A percentile compares a stretch with the other conserved stretches of the same genome.
Evolutionary conservation across 2,329 filamentous ascomycete genomes (phyloP).

Genomic region (Monosporascus sp.): DNA sequence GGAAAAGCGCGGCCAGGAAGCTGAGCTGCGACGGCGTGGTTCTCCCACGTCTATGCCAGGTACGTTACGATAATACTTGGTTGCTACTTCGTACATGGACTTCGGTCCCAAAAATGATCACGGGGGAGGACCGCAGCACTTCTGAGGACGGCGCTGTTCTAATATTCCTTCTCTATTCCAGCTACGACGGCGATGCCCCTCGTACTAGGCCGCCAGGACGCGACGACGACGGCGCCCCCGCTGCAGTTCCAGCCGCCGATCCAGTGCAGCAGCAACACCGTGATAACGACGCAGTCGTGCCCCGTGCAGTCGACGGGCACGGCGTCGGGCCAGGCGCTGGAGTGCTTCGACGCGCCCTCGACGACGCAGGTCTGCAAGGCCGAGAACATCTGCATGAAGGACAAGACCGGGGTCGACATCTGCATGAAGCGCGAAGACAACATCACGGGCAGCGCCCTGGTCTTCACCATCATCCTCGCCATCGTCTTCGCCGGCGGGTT

Average conservation of each 20-base stretch:
- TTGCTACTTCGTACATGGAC: background rate
- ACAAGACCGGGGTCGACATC: conserved; percentile 31
- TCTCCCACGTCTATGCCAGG: conserved; percentile 15
- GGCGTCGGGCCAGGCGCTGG: conserved; percentile 24
- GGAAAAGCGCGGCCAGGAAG: conserved; percentile 2
- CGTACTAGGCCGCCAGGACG: conserved; percentile 5
- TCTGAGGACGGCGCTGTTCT: conserved; percentile 3
- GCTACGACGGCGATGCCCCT: background rate
- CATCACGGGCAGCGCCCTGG: conserved; percentile 37
- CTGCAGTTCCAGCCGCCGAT: conserved; percentile 4
- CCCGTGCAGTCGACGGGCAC: conserved; percentile 31
- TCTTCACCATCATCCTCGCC: conserved; percentile 44
- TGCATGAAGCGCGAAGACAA: conserved; percentile 37
- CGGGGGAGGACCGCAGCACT: conserved; percentile 1
- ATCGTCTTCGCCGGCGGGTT: conserved; percentile 32
- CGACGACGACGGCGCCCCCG: conserved; percentile 4
- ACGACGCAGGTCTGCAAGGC: conserved; percentile 34
- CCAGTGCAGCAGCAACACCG: conserved; percentile 26
- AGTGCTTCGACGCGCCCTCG: conserved; percentile 34
- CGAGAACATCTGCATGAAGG: conserved; percentile 40
- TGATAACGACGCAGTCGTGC: conserved; percentile 32
- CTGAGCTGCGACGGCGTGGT: conserved; percentile 18
- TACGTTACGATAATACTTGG: conserved; percentile 4
- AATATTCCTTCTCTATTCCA: too few species aligned
- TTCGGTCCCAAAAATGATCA: background rate